Base-by-base conservation (phyloP, 2,329 filamentous ascomycete genomes). In the Lachnellula subtilissima region DNA sequence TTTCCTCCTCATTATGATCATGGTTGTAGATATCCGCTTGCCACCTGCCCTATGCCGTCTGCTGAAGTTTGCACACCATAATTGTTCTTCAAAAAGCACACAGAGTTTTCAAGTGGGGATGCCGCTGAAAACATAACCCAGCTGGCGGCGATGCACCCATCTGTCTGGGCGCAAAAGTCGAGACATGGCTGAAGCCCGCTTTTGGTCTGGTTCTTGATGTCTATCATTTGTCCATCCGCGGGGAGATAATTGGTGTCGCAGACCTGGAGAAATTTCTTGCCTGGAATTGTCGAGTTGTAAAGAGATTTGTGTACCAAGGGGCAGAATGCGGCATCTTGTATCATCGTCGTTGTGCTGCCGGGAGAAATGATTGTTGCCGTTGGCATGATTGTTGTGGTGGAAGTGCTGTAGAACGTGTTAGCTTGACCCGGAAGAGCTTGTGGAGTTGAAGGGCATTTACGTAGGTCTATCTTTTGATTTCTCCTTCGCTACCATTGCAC, bases 71-170 rank as follows among this genome's bases (percentile, higher is more conserved):
- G 32, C 14, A 37, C 22, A 15, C 56, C 56, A 12, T 48, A 15
- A 11, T 28, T 42, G n/a, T 50, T 61, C 43, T 65, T 65, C 23
- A 65, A 56, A 47, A 57, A 65, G 42, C 63, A 65, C 8, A 56
- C 50, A 12, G 55, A 61, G 37, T 65, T 65, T 15, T 54, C 55
- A 19, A 37, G 23, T 5, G 63, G 62, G 5, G 36, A 45, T 1
- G 42, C 46, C 1, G 57, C 48, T 4, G 59, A 61, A 37, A 64
- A 64, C n/a, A 63, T 59, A 22, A 63, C 56, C 63, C 62, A 65
- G 12, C 57, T 60, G 2, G 61, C 62, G 14, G 59, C 63, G 11
- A 62, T 50, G 43, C 62, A 65, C 6, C 59, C 58, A 32, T 40
- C 40, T 4, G 48, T 25, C 3, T 14, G 50, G 22, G 62, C 62